Evolutionary conservation across 768 basidiomycete genomes (phyloP), one percentile per base, ranked within the genome.

Genomic region (Boletus reticulatus): DNA sequence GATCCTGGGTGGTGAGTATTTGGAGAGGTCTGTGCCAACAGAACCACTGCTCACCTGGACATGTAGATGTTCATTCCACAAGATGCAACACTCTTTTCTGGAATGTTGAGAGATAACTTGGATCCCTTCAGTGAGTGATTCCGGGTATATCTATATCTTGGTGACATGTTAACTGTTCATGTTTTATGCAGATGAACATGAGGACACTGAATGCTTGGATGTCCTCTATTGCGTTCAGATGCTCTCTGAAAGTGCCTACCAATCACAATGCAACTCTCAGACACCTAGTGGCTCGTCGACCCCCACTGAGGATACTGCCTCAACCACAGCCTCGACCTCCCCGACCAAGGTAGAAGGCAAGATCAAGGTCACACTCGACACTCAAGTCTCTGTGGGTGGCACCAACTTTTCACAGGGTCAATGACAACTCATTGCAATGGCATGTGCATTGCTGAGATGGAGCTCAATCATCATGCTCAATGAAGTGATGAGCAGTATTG

Each of bases 361-460:
- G 65, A 78, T 76, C 1, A 75, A 75, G 0, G 74, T 95, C 29
- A 78, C 83, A 0, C 77, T 96, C 4, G 84, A 90, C 19, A 90
- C 88, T 0, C 84, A 88, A 56, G 88, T 96, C 10, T 91, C 91
- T 1, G 79, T 89, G 1, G 93, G 93, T 0, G 94, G 94, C 0
- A 79, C 84, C 31, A 96, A 97, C 74, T 95, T 97, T 71, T 94
- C 91, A 2, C 91, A 94, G 56, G 94, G 95, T 11, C 94, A 98
- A 67, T 71, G 93, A 12, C 94, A 98, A 63, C 74, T 93, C 16
- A 88, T 94, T 50, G 87, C 90, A 1, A 88, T 93, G 87, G 92
- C 91, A 0, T 80, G 92, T 6, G 90, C 92, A 0, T 74, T 93
- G 20, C 75, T 92, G 31, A 76, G 89, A 17, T 79, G 82, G 8